phyloP scores from a whole-genome alignment of 139 green algal genomes.

The Eudorina sp. region DNA sequence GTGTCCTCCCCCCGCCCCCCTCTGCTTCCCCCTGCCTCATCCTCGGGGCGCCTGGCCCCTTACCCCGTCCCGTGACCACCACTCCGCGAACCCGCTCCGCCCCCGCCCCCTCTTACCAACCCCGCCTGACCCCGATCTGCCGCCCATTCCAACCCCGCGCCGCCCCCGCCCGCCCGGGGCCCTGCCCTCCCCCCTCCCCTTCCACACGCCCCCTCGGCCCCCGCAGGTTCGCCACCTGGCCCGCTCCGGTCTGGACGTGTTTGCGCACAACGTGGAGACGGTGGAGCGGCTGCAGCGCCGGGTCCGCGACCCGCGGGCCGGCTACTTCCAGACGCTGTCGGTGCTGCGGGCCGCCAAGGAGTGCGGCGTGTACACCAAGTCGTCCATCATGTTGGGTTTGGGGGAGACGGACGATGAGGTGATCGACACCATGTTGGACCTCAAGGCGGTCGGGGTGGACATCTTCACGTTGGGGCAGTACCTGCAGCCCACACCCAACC shows the following conservation, averaged over 20 bases:
- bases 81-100: too few relatives aligned
- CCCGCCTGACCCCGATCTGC: too few relatives aligned
- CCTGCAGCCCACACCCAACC: slow-evolving; percentile 93
- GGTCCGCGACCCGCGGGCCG: slow-evolving; percentile 90
- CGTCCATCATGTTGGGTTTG: slow-evolving; percentile 97
- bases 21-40: too few relatives aligned
- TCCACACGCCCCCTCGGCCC: not conserved
- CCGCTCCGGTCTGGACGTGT: slow-evolving; percentile 94
- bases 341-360: slow-evolving; percentile 88
- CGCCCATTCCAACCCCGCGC: too few relatives aligned
- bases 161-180: too few relatives aligned
- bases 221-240: slow-evolving; percentile 42
- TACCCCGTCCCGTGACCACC: too few relatives aligned
- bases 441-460: slow-evolving; percentile 87
- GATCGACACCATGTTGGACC: slow-evolving; percentile 88
- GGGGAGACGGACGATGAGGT: slow-evolving; percentile 88
- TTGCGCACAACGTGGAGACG: slow-evolving; percentile 99
- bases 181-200: not conserved
- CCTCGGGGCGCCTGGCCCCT: too few relatives aligned
- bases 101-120: too few relatives aligned
- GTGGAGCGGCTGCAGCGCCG: slow-evolving; percentile 87
- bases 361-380: slow-evolving; percentile 90
- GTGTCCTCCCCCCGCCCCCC: too few relatives aligned
- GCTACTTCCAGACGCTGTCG: slow-evolving; percentile 82
- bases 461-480: slow-evolving; percentile 98